Evolutionary conservation across 1,284 basidiomycete species (phyloP).

Genomic region (Sporisorium graminicola): DNA sequence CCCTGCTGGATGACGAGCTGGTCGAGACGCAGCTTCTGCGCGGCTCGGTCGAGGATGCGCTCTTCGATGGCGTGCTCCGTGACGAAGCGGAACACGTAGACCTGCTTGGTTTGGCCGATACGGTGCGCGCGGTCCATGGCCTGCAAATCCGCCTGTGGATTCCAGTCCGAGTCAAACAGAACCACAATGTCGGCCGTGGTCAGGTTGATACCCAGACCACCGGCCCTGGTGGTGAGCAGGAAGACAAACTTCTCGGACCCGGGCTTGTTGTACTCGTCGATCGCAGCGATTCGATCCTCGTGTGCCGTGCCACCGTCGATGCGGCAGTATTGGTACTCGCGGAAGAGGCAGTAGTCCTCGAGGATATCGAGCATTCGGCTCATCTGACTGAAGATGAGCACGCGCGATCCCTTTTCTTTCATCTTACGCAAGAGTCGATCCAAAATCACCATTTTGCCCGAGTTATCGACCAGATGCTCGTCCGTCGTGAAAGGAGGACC

Average conservation of each 20-base stretch:
- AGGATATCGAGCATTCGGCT: constrained; percentile 93
- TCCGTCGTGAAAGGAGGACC: constrained; percentile 98
- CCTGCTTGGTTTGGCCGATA: constrained; percentile 98
- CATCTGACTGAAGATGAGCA: constrained; percentile 99
- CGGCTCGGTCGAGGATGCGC: constrained; percentile 94
- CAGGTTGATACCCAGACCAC: constrained; percentile 96
- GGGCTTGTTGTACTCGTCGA: constrained; percentile 98
- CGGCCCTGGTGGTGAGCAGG: constrained; percentile 96
- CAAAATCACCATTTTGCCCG: constrained; percentile 96
- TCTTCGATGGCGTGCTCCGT: constrained; percentile 97
- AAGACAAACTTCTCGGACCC: constrained; percentile 97
- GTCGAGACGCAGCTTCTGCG: constrained; percentile 93
- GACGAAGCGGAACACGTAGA: constrained; percentile 97
- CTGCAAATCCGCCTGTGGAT: constrained; percentile 97
- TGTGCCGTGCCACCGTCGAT: constrained; percentile 96
- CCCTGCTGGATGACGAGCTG: constrained; percentile 99
- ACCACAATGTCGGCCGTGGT: constrained; percentile 96
- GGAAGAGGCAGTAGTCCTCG: constrained; percentile 96
- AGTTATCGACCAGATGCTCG: constrained; percentile 93
- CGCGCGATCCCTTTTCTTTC: constrained; percentile 92
- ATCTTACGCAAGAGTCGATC: constrained; percentile 88
- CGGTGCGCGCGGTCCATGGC: constrained; percentile 99
- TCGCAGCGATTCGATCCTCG: constrained; percentile 93
- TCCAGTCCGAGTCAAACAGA: constrained; percentile 99
- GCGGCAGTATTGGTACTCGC: constrained; percentile 87